phyloP scores from a whole-genome alignment of 495 filamentous ascomycete species.

The Aspergillus ellipticus region DNA sequence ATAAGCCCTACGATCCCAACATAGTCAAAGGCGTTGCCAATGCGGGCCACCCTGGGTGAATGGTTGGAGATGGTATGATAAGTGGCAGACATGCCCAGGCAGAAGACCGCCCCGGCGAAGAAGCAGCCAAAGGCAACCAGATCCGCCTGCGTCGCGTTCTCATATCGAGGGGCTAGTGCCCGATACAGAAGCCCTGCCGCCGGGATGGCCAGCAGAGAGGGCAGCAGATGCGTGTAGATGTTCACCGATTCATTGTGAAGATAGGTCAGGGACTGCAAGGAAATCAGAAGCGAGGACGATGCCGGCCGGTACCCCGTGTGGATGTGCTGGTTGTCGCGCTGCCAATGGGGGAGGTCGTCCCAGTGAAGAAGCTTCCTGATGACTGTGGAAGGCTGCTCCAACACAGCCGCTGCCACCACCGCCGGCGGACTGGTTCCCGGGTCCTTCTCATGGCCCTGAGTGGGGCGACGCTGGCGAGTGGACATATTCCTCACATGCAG shows the following conservation, averaged over 20 bases:
- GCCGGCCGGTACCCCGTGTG: constrained; percentile 66
- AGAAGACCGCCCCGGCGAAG: constrained; percentile 69
- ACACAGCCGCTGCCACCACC: constrained; percentile 16
- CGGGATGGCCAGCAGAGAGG: constrained; percentile 37
- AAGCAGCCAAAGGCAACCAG: constrained; percentile 71
- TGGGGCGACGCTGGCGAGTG: constrained; percentile 36
- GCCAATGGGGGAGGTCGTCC: constrained; percentile 65
- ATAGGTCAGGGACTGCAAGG: constrained; percentile 62
- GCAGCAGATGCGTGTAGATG: constrained; percentile 81
- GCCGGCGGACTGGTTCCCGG: constrained; percentile 15
- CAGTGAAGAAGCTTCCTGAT: constrained; percentile 50
- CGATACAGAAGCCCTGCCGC: constrained; percentile 42
- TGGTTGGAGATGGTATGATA: constrained; percentile 73
- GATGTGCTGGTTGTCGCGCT: constrained; percentile 76
- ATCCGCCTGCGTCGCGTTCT: constrained; percentile 59
- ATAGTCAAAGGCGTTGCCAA: constrained; percentile 81
- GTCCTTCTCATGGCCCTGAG: constrained; percentile 22
- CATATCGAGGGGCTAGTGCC: constrained; percentile 61
- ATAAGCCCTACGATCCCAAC: constrained; percentile 87
- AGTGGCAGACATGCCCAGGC: constrained; percentile 80
- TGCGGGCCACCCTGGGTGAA: constrained; percentile 51
- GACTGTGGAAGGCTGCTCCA: constrained; percentile 28
- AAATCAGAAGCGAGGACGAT: constrained; percentile 60
- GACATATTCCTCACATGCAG: constrained; percentile 26
- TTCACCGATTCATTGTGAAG: constrained; percentile 96